A percentile compares a stretch with the other conserved stretches of the same genome.
These are phyloP conservation scores for Trichosporon sp. DNA, from an alignment of 1,284 basidiomycete genomes.

Conservation along the genomic window DNA sequence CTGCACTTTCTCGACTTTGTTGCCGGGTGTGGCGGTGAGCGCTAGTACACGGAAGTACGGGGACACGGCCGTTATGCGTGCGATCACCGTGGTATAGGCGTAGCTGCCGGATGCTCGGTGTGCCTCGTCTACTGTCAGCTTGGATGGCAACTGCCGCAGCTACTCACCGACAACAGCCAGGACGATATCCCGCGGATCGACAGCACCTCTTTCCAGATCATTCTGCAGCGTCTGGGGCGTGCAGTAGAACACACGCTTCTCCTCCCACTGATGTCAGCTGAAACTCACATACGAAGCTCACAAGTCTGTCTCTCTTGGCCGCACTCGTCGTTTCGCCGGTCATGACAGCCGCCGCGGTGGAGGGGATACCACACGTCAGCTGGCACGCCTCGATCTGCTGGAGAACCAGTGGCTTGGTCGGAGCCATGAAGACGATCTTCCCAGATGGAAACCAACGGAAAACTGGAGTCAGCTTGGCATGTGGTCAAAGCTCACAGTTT, in stretches of 20 bases:
- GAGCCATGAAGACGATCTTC: slow-evolving; percentile 92
- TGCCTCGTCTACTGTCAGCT: slow-evolving; percentile 70
- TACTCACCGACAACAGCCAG: slow-evolving; percentile 64
- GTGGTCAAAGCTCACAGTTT: slow-evolving; percentile 62
- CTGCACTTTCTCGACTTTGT: slow-evolving; percentile 81
- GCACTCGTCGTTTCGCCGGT: slow-evolving; percentile 62
- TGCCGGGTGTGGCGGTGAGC: slow-evolving; percentile 91
- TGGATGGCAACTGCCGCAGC: slow-evolving; percentile 34
- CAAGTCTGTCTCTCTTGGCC: slow-evolving; percentile 57
- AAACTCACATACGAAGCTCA: slow-evolving; percentile 49
- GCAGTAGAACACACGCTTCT: slow-evolving; percentile 93
- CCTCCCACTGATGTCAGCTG: slow-evolving; percentile 40
- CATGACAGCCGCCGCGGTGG: slow-evolving; percentile 75
- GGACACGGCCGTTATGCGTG: slow-evolving; percentile 87
- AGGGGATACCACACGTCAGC: slow-evolving; percentile 87
- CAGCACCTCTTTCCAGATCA: slow-evolving; percentile 68
- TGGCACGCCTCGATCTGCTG: slow-evolving; percentile 96
- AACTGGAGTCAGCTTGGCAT: slow-evolving; percentile 52
- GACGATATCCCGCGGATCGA: slow-evolving; percentile 69
- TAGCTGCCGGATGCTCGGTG: slow-evolving; percentile 91
- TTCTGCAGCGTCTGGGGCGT: slow-evolving; percentile 95
- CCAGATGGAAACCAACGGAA: slow-evolving; percentile 92
- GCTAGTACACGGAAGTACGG: slow-evolving; percentile 90
- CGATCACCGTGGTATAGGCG: slow-evolving; percentile 84
- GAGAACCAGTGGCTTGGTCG: slow-evolving; percentile 89